Evolutionary conservation across 2,329 filamentous ascomycete genomes (phyloP).

Genomic region (Aspergillus pseudoterreus): DNA sequence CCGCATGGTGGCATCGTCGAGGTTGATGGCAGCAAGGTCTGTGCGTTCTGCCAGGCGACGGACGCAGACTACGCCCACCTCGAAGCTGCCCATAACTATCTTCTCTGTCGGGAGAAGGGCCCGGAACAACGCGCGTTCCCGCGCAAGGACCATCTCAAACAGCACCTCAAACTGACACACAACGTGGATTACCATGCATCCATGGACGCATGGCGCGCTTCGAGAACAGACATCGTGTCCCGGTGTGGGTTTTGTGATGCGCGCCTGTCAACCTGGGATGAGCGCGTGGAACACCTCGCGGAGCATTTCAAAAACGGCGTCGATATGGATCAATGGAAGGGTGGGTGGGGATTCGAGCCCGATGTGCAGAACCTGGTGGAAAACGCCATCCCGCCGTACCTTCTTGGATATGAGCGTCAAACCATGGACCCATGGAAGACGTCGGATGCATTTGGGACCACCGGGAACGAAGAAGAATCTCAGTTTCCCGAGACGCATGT

Average conservation of each 20-base stretch:
- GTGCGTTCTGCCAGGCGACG: slow-evolving; percentile 50
- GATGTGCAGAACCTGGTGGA: slow-evolving; percentile 30
- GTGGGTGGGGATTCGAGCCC: slow-evolving; percentile 28
- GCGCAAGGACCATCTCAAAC: slow-evolving; percentile 55
- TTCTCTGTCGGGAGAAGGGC: slow-evolving; percentile 51
- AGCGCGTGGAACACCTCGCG: slow-evolving; percentile 35
- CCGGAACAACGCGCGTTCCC: slow-evolving; percentile 54
- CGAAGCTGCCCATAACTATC: slow-evolving; percentile 48
- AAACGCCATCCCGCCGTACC: slow-evolving; percentile 35
- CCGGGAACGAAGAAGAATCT: not conserved
- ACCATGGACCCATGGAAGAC: slow-evolving; percentile 14
- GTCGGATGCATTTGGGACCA: not conserved
- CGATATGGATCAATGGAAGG: slow-evolving; percentile 33
- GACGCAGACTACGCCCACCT: slow-evolving; percentile 49
- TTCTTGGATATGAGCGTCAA: slow-evolving; percentile 29
- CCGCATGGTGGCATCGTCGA: slow-evolving; percentile 48
- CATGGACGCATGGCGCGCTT: slow-evolving; percentile 51
- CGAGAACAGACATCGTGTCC: slow-evolving; percentile 46
- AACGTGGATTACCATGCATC: slow-evolving; percentile 40
- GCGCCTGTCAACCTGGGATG: slow-evolving; percentile 29
- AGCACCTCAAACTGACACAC: slow-evolving; percentile 56
- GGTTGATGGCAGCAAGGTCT: not conserved
- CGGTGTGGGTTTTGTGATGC: slow-evolving; percentile 33
- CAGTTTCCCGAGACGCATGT: not conserved
- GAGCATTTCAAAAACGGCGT: slow-evolving; percentile 32